Evolutionary conservation across 176 grass and related monocot genomes (phyloP).

Genomic region (Cocos nucifera): DNA sequence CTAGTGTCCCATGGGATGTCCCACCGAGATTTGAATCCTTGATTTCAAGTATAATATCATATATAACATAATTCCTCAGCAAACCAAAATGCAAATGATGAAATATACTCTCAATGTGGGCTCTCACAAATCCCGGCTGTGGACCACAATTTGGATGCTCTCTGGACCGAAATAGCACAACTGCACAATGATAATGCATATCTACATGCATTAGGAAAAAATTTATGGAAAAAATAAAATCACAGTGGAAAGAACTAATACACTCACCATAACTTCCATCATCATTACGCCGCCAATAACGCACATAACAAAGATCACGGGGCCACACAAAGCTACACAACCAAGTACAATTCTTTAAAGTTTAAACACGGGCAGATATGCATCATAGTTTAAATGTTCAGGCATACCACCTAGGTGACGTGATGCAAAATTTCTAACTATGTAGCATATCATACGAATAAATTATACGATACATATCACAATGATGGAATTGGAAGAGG

Average conservation of each 20-base stretch:
- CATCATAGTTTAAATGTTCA: too few relatives aligned
- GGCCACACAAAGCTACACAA: slow-evolving; percentile 77
- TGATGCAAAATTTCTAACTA: too few relatives aligned
- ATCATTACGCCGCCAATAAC: slow-evolving; percentile 93
- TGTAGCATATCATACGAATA: too few relatives aligned
- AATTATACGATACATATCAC: too few relatives aligned
- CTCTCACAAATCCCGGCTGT: slow-evolving; percentile 72
- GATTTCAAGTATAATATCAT: too few relatives aligned
- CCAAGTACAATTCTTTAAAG: slow-evolving; percentile 4
- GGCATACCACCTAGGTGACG: too few relatives aligned
- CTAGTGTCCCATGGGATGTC: too few relatives aligned
- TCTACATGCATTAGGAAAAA: slow-evolving; percentile 14
- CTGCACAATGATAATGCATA: slow-evolving; percentile 30
- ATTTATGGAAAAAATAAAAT: slow-evolving; percentile 4
- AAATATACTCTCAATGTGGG: slow-evolving; percentile 81
- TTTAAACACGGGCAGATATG: too few relatives aligned
- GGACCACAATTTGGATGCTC: slow-evolving; percentile 69
- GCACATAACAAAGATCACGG: slow-evolving; percentile 91
- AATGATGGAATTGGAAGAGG: too few relatives aligned
- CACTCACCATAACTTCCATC: slow-evolving; percentile 93
- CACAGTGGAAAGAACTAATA: slow-evolving; percentile 5
- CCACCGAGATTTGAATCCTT: too few relatives aligned
- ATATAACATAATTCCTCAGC: neutral
- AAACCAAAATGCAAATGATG: slow-evolving; percentile 15
- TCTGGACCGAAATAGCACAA: slow-evolving; percentile 83